These are phyloP conservation scores for Linnemannia schmuckeri DNA, from an alignment of 192 early-diverging fungal genomes.

Conservation along the genomic window DNA sequence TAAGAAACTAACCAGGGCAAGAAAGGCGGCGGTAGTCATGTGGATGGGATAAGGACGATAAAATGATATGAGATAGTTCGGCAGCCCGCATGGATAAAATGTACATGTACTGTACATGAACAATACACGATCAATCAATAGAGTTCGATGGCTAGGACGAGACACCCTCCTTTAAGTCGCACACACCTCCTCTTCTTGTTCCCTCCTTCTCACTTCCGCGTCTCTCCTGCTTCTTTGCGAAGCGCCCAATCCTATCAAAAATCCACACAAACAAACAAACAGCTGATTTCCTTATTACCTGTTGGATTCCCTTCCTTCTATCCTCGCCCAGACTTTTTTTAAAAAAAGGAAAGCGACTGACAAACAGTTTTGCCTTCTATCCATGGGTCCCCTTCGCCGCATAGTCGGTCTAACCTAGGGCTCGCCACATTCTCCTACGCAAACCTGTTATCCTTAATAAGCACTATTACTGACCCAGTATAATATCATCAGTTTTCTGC, in stretches of 20 bases:
- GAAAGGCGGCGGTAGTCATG: not conserved
- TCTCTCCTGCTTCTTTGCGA: not conserved
- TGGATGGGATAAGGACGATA: not conserved
- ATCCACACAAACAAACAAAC: not conserved
- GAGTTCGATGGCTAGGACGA: not conserved
- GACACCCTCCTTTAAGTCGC: not conserved
- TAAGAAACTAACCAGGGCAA: not conserved
- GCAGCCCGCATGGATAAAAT: no score
- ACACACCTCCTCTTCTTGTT: no score
- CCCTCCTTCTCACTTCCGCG: not conserved
- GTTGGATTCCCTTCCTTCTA: no score
- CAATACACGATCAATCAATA: not conserved
- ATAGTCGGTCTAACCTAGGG: not conserved
- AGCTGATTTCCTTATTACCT: not conserved
- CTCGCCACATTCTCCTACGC: not conserved
- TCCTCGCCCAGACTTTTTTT: not conserved
- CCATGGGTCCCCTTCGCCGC: not conserved
- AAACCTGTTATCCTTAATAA: not conserved
- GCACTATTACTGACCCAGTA: not conserved
- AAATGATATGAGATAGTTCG: no score
- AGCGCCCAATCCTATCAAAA: not conserved
- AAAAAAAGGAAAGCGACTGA: not conserved
- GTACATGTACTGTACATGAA: not conserved
- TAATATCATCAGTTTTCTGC: not conserved
- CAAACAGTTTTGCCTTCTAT: slow-evolving; percentile 8